phyloP scores from a whole-genome alignment of 2,329 filamentous ascomycete genomes.

The Neofusicoccum umdonicola region DNA sequence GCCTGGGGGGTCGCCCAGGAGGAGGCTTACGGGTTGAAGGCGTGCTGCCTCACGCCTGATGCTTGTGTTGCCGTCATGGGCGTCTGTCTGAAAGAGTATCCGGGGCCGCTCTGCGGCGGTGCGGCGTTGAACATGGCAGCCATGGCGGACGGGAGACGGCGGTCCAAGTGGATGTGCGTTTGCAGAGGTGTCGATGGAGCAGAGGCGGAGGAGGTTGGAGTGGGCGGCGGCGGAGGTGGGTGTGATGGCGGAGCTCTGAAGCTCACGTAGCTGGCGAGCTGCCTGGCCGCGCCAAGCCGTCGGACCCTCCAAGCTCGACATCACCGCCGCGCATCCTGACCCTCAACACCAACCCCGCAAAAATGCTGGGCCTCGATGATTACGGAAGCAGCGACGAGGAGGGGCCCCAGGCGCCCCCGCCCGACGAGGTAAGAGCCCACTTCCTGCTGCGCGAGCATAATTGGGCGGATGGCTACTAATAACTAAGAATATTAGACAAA shows the following conservation, averaged over 20 bases:
- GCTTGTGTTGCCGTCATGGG: slow-evolving; percentile 38
- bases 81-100: slow-evolving; percentile 60
- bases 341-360: neutral
- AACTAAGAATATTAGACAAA: slow-evolving; percentile 20
- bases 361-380: slow-evolving; percentile 43
- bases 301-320: slow-evolving; percentile 5
- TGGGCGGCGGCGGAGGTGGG: neutral
- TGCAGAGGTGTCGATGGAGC: neutral
- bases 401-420: slow-evolving; percentile 27
- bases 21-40: slow-evolving; percentile 80
- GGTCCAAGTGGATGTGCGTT: neutral
- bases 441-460: slow-evolving; percentile 21
- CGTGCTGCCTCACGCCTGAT: slow-evolving; percentile 63
- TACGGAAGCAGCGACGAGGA: slow-evolving; percentile 50
- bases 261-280: slow-evolving; percentile 18
- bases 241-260: slow-evolving; percentile 17
- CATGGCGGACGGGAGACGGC: slow-evolving; percentile 40
- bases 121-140: slow-evolving; percentile 53
- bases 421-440: slow-evolving; percentile 38
- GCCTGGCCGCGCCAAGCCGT: slow-evolving; percentile 18
- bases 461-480: slow-evolving; percentile 50
- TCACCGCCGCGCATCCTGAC: neutral
- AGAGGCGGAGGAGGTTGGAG: neutral
- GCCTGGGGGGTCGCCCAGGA: neutral
- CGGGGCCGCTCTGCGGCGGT: slow-evolving; percentile 52